Conservation (phyloP, 306 rosid genomes). For the Gastrolobium bilobum region DNA sequence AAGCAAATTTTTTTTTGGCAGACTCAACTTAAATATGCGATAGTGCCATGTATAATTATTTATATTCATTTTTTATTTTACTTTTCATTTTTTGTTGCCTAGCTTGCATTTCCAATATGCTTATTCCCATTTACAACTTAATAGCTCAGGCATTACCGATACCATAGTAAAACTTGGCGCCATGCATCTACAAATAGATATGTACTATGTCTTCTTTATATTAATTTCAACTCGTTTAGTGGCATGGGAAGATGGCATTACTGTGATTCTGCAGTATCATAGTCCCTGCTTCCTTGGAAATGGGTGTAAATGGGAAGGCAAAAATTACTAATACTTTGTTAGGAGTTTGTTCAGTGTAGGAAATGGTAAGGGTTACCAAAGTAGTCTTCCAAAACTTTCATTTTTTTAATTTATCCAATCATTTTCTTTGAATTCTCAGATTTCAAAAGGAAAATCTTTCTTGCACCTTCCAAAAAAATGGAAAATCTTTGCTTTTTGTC, state of each 20-base stretch:
- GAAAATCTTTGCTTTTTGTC: no score
- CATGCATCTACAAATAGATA: conserved; percentile 1
- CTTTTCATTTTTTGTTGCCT: conserved; percentile 42
- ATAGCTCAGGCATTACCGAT: background rate
- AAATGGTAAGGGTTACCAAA: background rate
- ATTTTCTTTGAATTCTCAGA: no score
- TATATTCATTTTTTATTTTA: conserved; percentile 43
- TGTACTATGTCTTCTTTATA: background rate
- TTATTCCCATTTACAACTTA: background rate
- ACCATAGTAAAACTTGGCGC: background rate
- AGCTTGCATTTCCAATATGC: conserved; percentile 41
- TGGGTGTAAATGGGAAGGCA: background rate
- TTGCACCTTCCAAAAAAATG: no score
- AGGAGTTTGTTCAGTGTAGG: background rate
- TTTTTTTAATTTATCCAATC: no score
- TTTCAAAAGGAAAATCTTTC: no score
- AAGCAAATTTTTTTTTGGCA: conserved; percentile 53
- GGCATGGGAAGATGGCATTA: background rate
- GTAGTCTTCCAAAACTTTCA: background rate
- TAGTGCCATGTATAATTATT: conserved; percentile 51
- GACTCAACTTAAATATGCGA: conserved; percentile 44
- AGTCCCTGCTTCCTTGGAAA: background rate
- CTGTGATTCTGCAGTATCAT: background rate
- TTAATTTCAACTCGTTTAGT: conserved; percentile 1
- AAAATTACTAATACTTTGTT: background rate